A percentile compares a stretch with the other conserved stretches of the same genome.
phyloP scores from a whole-genome alignment of 495 filamentous ascomycete genomes.

The Elaphomyces granulatus region DNA sequence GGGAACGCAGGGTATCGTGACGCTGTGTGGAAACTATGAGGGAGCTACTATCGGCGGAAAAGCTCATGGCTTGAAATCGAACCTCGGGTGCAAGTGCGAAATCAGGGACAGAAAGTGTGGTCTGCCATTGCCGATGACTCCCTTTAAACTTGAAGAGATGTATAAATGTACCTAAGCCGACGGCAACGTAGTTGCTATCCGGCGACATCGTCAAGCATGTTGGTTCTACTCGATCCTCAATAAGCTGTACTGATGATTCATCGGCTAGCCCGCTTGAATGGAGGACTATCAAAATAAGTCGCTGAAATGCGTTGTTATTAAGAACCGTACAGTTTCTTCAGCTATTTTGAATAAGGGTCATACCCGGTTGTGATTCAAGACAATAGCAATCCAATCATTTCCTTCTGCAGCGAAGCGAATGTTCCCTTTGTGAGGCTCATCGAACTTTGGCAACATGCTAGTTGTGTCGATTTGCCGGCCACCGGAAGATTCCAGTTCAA shows the following conservation, averaged over 20 bases:
- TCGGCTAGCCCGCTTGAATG: neutral
- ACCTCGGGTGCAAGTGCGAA: neutral
- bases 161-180: neutral
- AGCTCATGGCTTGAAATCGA: neutral
- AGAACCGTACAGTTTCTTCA: too few species aligned
- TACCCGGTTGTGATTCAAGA: neutral
- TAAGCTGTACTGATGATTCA: neutral
- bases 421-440: neutral
- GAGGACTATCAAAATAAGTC: neutral
- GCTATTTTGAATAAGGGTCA: too few species aligned
- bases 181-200: neutral
- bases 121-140: neutral
- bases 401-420: neutral
- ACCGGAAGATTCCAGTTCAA: neutral
- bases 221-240: neutral
- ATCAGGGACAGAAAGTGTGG: neutral
- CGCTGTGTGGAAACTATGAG: neutral
- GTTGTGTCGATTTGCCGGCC: neutral
- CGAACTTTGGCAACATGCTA: neutral
- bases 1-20: neutral
- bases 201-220: neutral
- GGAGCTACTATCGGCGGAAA: neutral
- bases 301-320: neutral
- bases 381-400: neutral
- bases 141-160: neutral